phyloP scores from a whole-genome alignment of 2,329 filamentous ascomycete genomes.

The Penicillium rolfsii region DNA sequence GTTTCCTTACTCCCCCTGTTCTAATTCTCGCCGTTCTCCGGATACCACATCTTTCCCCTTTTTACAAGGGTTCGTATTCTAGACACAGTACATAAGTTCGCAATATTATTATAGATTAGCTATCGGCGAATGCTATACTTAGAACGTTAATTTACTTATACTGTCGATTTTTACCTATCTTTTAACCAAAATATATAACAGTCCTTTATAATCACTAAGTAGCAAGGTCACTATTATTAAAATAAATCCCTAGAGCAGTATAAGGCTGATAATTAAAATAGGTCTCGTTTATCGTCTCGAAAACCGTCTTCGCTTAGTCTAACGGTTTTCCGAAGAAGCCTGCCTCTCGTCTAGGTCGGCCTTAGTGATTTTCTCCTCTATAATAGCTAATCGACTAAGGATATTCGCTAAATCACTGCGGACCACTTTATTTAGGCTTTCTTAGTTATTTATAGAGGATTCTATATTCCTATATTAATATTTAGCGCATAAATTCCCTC shows the following conservation, averaged over 20 bases:
- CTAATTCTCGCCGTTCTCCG: slow-evolving; percentile 1
- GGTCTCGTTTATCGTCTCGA: not conserved
- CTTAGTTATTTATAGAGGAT: slow-evolving; percentile 4
- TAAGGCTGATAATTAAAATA: not conserved
- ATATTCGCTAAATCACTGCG: slow-evolving; percentile 1
- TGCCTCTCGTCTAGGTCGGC: not conserved
- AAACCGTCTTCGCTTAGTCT: slow-evolving; percentile 1
- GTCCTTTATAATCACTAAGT: slow-evolving; percentile 3
- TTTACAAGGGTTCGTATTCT: not conserved
- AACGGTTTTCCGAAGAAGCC: not conserved
- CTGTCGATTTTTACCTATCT: not conserved
- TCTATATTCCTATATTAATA: slow-evolving; percentile 2
- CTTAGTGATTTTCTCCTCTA: slow-evolving; percentile 1
- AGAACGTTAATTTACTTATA: slow-evolving; percentile 1
- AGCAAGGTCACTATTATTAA: slow-evolving; percentile 1
- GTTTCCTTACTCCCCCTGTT: not conserved
- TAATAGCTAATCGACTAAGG: slow-evolving; percentile 3
- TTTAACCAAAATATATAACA: slow-evolving; percentile 1
- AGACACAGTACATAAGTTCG: slow-evolving; percentile 3
- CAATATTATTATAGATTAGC: slow-evolving; percentile 1
- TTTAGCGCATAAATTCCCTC: slow-evolving; percentile 2
- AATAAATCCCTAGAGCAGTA: not conserved
- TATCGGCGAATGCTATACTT: slow-evolving; percentile 4
- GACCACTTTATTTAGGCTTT: slow-evolving; percentile 1
- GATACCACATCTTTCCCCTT: not conserved